phyloP scores from a whole-genome alignment of 1,284 basidiomycete species.

The Leccinum fallax region DNA sequence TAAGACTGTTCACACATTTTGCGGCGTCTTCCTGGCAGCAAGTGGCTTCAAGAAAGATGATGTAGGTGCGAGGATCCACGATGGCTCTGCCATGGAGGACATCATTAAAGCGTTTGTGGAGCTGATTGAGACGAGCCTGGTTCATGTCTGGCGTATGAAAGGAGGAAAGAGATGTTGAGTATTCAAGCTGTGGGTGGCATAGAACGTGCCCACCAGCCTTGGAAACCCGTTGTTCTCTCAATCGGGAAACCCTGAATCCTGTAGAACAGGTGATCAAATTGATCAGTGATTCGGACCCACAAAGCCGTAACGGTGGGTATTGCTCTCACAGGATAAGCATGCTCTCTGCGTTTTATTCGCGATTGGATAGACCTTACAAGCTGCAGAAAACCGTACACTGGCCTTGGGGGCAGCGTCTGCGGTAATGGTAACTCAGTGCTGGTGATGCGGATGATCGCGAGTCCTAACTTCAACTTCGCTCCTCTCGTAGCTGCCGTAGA shows the following conservation, averaged over 20 bases:
- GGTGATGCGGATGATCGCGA: background rate
- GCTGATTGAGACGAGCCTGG: conserved; percentile 21
- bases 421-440: background rate
- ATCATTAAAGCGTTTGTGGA: conserved; percentile 31
- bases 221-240: background rate
- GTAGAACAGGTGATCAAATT: background rate
- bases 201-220: background rate
- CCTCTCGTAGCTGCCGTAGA: background rate
- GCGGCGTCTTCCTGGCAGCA: conserved; percentile 43
- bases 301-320: background rate
- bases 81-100: conserved; percentile 25
- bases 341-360: background rate
- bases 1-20: conserved; percentile 45
- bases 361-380: background rate
- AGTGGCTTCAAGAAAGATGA: conserved; percentile 52
- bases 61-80: conserved; percentile 15
- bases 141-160: conserved; percentile 10
- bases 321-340: background rate
- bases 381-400: background rate
- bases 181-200: background rate
- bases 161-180: background rate
- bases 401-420: background rate
- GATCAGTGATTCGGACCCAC: background rate
- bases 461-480: too few species aligned
- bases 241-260: background rate